Base-by-base conservation (phyloP, 176 grass and related monocot species). In the Paspalum vaginatum region DNA sequence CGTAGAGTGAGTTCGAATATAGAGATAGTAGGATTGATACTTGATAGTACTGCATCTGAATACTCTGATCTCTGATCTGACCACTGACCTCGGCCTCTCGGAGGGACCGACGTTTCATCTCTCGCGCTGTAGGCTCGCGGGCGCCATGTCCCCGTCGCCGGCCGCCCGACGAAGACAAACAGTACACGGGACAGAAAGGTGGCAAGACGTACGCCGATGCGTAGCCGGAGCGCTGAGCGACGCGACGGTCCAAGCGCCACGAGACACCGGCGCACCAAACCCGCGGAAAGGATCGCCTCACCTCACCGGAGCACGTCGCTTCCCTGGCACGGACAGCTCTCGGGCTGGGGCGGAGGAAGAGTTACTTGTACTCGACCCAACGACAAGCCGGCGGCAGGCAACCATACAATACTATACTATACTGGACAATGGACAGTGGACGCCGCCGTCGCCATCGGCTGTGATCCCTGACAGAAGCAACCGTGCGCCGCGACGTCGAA, bases 281-380 rank as follows among this genome's bases (percentile, higher is more conserved):
- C 12, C 26, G 57, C n/a, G 64, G 84, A 74, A 89, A 68, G 77
- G 13, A 27, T 8, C 77, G 41, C 40, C 87, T 79, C 80, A 84
- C 60, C 60, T 61, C 56, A 59, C 53, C 87, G 16, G 46, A 24
- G 70, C n/a, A n/a, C n/a, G n/a, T 44, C 21, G 64, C 83, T 82
- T 89, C 65, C 73, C 73, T 70, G 10, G 15, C 70, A 88, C 32
- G 32, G 1, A 32, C 64, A 58, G 48, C 4, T 66, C 70, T 42
- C 59, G 2, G n/a, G n/a, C n/a, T n/a, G n/a, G n/a, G n/a, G n/a
- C 9, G 57, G 13, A 42, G 42, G 60, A 78, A 61, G 79, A 79
- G 80, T 84, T 84, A 60, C 80, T 84, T 88, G 86, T 54, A 88
- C 87, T 84, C 81, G 87, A 84, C 43, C 87, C 32, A 73, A 85